Percentiles rank a stretch among this genome's conserved stretches.
These are phyloP conservation scores for Penicillium fimorum DNA, from an alignment of 495 filamentous ascomycete species.

Conservation along the genomic window DNA sequence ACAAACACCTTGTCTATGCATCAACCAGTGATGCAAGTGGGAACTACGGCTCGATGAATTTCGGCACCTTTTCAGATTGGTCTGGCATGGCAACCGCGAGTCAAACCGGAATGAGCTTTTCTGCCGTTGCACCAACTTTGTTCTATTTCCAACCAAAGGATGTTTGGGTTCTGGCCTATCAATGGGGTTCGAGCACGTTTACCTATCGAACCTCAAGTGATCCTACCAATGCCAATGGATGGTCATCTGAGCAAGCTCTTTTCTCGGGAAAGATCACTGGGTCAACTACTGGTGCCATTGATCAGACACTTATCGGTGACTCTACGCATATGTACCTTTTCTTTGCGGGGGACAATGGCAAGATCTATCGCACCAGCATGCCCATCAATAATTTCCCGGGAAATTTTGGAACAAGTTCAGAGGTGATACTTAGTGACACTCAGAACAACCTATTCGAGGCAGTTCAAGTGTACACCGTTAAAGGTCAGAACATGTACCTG, in stretches of 20 bases:
- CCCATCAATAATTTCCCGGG: constrained; percentile 58
- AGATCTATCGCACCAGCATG: constrained; percentile 61
- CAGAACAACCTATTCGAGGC: constrained; percentile 61
- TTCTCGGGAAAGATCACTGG: constrained; percentile 53
- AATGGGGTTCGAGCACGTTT: constrained; percentile 59
- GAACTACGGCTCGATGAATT: constrained; percentile 57
- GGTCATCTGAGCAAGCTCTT: constrained; percentile 52
- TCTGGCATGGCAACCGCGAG: constrained; percentile 50
- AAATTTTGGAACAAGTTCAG: constrained; percentile 50
- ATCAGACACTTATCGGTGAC: constrained; percentile 52
- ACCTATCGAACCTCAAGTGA: constrained; percentile 58
- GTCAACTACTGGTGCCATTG: constrained; percentile 52
- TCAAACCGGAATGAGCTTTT: constrained; percentile 49
- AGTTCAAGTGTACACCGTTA: constrained; percentile 60
- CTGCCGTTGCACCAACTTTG: constrained; percentile 58
- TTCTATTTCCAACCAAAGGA: constrained; percentile 61
- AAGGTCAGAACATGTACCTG: constrained; percentile 51
- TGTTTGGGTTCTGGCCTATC: constrained; percentile 60
- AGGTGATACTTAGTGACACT: constrained; percentile 50
- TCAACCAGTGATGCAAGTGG: constrained; percentile 37
- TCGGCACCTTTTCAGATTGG: constrained; percentile 56
- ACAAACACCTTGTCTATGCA: constrained; percentile 56
- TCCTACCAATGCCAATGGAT: constrained; percentile 55
- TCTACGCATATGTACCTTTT: constrained; percentile 59
- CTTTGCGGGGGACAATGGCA: constrained; percentile 64